Base-by-base conservation (phyloP, 768 basidiomycete species). In the Pleurotus salmoneostramineus region DNA sequence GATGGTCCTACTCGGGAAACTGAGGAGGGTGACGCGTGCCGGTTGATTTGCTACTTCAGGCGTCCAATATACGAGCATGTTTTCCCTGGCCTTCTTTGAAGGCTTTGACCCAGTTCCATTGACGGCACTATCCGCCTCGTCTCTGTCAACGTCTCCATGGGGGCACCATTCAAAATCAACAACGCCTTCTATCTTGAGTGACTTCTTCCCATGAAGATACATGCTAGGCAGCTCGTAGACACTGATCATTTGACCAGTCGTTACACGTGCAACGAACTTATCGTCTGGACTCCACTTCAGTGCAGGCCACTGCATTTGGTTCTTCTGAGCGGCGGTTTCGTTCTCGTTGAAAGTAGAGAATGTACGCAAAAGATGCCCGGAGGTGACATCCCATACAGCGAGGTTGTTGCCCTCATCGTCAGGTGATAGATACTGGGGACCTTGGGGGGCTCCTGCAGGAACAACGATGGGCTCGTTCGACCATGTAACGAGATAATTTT, bases 91-190 rank as follows among this genome's bases (percentile, higher is more conserved):
- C 69, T 90, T 92, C 71, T 87, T 91, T 35, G 68, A 64, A 3
- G 74, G 64, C 68, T 83, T 84, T 45, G 72, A 77, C 5, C 72
- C 65, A 57, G 71, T 71, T 56, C 67, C 68, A 46, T 72, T 68
- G 32, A 67, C 43, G 1, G 63, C 57, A 17, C 70, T 71, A 58
- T 84, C 84, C 33, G 72, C 73, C 45, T 89, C 88, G 56, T 93
- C 93, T 60, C 79, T 82, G 64, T 98, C 96, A 70, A 85, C 89
- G 64, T 97, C 95, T 52, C 92, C 89, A 50, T 86, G 83, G 36
- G 97, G 97, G 64, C 93, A 93, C 97, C 97, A 99, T 73, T 98
- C 97, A 70, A 98, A 98, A 73, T 98, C 96, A 63, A 93, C 79
- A 45, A 99, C 95, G 17, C 96, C 96, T 63, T 98, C 95, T 47